phyloP scores from a whole-genome alignment of 2,329 filamentous ascomycete species.

The Ploettnerulaceae sp. region DNA sequence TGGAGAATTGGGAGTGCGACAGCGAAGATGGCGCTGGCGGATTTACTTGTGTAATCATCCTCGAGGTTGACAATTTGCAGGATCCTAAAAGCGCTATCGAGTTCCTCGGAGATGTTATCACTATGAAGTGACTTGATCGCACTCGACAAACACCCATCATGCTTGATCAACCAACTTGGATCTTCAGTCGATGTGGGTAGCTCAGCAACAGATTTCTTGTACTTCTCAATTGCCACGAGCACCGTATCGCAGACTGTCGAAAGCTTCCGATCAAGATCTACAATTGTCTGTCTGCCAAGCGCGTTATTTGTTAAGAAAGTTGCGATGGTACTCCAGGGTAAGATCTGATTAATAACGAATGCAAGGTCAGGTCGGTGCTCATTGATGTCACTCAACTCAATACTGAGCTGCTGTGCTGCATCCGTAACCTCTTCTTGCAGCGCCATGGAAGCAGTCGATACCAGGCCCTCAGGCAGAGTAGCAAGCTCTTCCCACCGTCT shows the following conservation, averaged over 20 bases:
- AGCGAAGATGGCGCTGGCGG: conserved; percentile 54
- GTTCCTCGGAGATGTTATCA: conserved; percentile 29
- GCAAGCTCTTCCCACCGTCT: conserved; percentile 40
- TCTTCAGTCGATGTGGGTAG: conserved; percentile 58
- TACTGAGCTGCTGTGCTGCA: conserved; percentile 16
- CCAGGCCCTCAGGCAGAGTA: conserved; percentile 48
- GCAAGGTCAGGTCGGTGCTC: conserved; percentile 51
- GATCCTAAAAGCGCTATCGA: conserved; percentile 42
- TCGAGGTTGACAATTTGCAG: conserved; percentile 43
- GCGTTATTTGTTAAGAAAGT: conserved; percentile 14
- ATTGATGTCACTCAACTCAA: conserved; percentile 39
- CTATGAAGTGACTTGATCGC: conserved; percentile 30
- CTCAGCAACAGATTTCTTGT: conserved; percentile 50
- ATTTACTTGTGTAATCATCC: conserved; percentile 38
- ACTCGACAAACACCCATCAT: conserved; percentile 20
- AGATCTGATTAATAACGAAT: conserved; percentile 62
- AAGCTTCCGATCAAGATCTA: conserved; percentile 52
- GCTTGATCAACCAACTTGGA: conserved; percentile 54
- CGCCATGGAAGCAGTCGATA: conserved; percentile 36
- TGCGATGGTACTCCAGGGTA: conserved; percentile 52
- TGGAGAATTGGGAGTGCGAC: conserved; percentile 65
- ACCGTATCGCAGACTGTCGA: conserved; percentile 67
- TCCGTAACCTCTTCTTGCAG: conserved; percentile 22
- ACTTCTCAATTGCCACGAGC: conserved; percentile 73
- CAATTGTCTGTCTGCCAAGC: conserved; percentile 9